phyloP scores from a whole-genome alignment of 2,329 filamentous ascomycete genomes.

The Fusarium sp. region DNA sequence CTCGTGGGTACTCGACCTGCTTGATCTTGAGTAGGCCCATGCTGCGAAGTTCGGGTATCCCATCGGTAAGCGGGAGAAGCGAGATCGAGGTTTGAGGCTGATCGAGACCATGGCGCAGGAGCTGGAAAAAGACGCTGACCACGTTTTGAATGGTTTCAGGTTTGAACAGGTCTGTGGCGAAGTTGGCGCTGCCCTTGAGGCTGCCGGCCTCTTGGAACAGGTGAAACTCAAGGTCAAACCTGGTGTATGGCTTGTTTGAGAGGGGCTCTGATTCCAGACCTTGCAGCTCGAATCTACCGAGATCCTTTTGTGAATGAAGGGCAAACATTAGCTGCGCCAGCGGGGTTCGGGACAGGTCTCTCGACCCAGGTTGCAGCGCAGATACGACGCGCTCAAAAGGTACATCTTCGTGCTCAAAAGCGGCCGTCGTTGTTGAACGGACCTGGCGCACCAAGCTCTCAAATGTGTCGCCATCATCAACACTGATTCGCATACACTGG shows the following conservation, averaged over 20 bases:
- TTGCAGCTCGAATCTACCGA: conserved; percentile 38
- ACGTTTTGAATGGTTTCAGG: conserved; percentile 39
- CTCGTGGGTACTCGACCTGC: conserved; percentile 5
- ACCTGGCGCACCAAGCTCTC: conserved; percentile 32
- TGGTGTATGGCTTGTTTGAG: conserved; percentile 1
- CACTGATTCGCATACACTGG: conserved; percentile 44
- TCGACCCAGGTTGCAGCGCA: neutral
- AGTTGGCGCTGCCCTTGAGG: conserved; percentile 33
- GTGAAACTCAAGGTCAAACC: conserved; percentile 49
- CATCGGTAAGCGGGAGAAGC: conserved; percentile 5
- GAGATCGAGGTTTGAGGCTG: conserved; percentile 9
- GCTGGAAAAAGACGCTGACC: conserved; percentile 28
- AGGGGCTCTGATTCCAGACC: conserved; percentile 32
- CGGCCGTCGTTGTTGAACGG: neutral
- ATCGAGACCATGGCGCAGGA: conserved; percentile 35
- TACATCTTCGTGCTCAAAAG: conserved; percentile 19
- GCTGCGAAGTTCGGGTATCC: neutral
- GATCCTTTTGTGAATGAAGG: conserved; percentile 36
- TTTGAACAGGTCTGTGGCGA: conserved; percentile 43
- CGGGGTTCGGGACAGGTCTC: conserved; percentile 17
- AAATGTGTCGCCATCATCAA: conserved; percentile 36
- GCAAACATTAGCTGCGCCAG: conserved; percentile 26
- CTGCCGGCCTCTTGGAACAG: conserved; percentile 36
- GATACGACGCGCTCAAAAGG: conserved; percentile 23
- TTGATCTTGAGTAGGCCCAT: conserved; percentile 1